Evolutionary conservation across 192 early-diverging fungal species (phyloP).

Genomic region (Umbelopsis isabellina): DNA sequence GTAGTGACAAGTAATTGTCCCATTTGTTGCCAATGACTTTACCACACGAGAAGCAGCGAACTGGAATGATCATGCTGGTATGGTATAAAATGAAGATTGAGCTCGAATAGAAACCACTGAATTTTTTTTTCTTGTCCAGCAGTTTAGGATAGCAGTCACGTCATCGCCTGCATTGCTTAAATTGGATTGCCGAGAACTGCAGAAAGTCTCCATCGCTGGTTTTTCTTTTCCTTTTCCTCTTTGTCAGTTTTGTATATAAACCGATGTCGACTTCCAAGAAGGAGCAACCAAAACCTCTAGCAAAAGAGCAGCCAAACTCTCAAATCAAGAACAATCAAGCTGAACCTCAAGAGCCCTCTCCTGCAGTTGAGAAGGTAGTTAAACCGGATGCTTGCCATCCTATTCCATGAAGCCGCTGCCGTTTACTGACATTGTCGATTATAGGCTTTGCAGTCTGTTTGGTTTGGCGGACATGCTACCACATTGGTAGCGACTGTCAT

Average conservation of each 20-base stretch:
- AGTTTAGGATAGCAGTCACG: background rate
- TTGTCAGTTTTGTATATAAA: background rate
- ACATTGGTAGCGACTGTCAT: conserved; percentile 1
- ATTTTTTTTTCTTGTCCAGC: background rate
- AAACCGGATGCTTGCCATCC: too few relatives aligned
- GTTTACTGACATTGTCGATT: background rate
- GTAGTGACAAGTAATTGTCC: conserved; percentile 84
- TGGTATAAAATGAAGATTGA: background rate
- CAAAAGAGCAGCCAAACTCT: background rate
- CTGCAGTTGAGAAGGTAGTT: background rate
- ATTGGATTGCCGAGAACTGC: background rate
- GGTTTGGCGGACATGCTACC: conserved; percentile 34
- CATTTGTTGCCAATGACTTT: conserved; percentile 99
- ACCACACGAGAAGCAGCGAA: conserved; percentile 98
- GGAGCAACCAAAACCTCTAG: background rate
- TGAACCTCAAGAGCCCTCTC: background rate
- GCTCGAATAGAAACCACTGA: background rate
- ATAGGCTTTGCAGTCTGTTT: conserved; percentile 32
- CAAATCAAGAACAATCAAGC: background rate
- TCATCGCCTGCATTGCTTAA: background rate
- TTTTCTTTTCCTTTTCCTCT: background rate
- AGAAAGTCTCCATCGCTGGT: background rate
- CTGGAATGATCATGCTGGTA: conserved; percentile 93
- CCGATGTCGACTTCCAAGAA: background rate
- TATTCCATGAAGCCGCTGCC: too few relatives aligned